These are phyloP conservation scores for Vigna unguiculata DNA, from an alignment of 306 rosid genomes.

Conservation along the genomic window DNA sequence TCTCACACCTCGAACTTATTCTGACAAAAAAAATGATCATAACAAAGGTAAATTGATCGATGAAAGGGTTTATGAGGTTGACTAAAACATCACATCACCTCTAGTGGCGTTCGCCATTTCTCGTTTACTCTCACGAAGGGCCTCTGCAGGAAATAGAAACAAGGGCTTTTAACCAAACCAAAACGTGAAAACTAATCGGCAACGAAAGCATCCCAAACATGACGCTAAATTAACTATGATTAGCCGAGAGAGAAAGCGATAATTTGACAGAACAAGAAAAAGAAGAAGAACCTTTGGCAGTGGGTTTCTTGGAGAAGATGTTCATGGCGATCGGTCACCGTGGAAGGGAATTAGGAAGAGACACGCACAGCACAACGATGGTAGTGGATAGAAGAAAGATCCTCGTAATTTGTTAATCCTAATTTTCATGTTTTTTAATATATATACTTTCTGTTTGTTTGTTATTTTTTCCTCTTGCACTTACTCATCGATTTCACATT, in stretches of 20 bases:
- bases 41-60: slow-evolving; percentile 22
- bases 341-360: background rate
- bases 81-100: slow-evolving; percentile 54
- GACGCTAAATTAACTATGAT: background rate
- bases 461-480: background rate
- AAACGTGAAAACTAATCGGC: slow-evolving; percentile 16
- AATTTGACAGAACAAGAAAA: slow-evolving; percentile 2
- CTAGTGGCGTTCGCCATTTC: slow-evolving; percentile 87
- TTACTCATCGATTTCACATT: background rate
- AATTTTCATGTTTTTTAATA: slow-evolving; percentile 6
- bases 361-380: background rate
- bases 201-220: background rate
- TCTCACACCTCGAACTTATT: background rate
- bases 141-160: slow-evolving; percentile 67
- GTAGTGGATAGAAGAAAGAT: background rate
- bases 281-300: slow-evolving; percentile 76
- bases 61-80: background rate
- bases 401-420: slow-evolving; percentile 1
- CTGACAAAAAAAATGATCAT: background rate
- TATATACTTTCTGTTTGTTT: background rate
- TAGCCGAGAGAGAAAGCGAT: background rate
- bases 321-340: slow-evolving; percentile 63
- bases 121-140: slow-evolving; percentile 93
- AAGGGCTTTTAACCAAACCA: slow-evolving; percentile 8
- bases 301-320: slow-evolving; percentile 91